Percentiles rank a stretch among this genome's conserved stretches.
Evolutionary conservation across 345 rosid species (phyloP).

Genomic region (Schrenkiella parvula): DNA sequence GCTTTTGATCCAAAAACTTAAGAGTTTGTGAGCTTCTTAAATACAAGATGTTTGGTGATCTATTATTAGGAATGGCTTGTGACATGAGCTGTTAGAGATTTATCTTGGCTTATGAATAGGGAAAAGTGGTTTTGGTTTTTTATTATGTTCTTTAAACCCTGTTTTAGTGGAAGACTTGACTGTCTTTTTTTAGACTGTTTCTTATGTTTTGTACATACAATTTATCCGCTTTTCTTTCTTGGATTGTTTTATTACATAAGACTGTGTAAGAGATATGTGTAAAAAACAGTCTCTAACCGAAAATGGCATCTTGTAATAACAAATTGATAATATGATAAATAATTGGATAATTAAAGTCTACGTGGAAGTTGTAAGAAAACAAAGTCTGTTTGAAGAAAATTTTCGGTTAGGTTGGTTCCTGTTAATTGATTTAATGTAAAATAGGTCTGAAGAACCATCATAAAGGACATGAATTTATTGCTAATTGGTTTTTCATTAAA

Average conservation of each 20-base stretch:
- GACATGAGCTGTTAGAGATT: neutral
- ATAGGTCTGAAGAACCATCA: too few relatives aligned
- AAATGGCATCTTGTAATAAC: constrained; percentile 8
- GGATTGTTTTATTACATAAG: neutral
- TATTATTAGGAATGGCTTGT: constrained; percentile 22
- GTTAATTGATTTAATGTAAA: too few relatives aligned
- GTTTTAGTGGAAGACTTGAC: constrained; percentile 29
- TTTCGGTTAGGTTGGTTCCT: neutral
- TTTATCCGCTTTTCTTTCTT: neutral
- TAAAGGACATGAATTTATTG: too few relatives aligned
- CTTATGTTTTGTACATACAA: constrained; percentile 12
- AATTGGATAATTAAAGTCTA: neutral
- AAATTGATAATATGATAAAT: neutral
- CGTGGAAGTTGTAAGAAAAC: neutral
- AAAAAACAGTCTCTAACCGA: neutral
- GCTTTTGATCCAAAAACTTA: constrained; percentile 8
- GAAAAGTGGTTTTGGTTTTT: constrained; percentile 1
- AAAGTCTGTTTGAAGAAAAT: neutral
- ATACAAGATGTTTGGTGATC: neutral
- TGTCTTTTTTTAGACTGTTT: constrained; percentile 25
- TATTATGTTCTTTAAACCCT: constrained; percentile 22
- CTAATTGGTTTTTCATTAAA: too few relatives aligned
- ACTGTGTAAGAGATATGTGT: constrained; percentile 4
- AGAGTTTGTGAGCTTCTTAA: constrained; percentile 25
- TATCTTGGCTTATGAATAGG: constrained; percentile 21